These are phyloP conservation scores for Plenodomus biglobosus DNA, from an alignment of 2,329 filamentous ascomycete species.

Conservation along the genomic window DNA sequence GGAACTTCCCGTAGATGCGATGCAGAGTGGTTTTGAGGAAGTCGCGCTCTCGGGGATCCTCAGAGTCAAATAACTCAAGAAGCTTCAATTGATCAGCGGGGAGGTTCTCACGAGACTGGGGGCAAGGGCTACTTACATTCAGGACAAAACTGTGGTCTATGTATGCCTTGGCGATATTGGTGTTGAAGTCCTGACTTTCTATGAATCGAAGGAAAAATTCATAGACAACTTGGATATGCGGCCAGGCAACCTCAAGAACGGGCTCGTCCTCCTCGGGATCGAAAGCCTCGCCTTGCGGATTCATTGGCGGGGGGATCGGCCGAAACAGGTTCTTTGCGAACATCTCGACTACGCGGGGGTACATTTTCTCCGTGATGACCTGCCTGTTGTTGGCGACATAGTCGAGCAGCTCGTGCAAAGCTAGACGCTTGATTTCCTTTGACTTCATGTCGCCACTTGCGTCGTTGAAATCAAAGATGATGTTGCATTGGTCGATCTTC, in stretches of 20 bases:
- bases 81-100: slow-evolving; percentile 54
- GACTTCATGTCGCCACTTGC: slow-evolving; percentile 98
- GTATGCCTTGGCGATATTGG: slow-evolving; percentile 97
- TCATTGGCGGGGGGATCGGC: slow-evolving; percentile 94
- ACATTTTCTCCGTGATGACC: slow-evolving; percentile 99
- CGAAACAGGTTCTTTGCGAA: slow-evolving; percentile 98
- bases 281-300: slow-evolving; percentile 96
- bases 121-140: slow-evolving; percentile 55
- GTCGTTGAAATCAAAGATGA: slow-evolving; percentile 99
- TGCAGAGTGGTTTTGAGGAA: slow-evolving; percentile 98
- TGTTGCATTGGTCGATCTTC: slow-evolving; percentile 99
- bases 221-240: slow-evolving; percentile 98
- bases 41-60: slow-evolving; percentile 93
- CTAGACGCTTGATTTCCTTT: slow-evolving; percentile 97
- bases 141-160: slow-evolving; percentile 98
- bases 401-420: slow-evolving; percentile 91
- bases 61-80: slow-evolving; percentile 96
- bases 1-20: slow-evolving; percentile 97
- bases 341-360: slow-evolving; percentile 97
- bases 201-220: slow-evolving; percentile 99
- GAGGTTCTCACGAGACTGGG: neutral
- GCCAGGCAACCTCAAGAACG: slow-evolving; percentile 97
- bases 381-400: slow-evolving; percentile 98
- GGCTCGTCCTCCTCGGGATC: slow-evolving; percentile 98
- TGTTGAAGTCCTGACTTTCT: slow-evolving; percentile 99